Evolutionary conservation across 2,329 filamentous ascomycete genomes (phyloP).

Genomic region (Colletotrichum zoysiae): DNA sequence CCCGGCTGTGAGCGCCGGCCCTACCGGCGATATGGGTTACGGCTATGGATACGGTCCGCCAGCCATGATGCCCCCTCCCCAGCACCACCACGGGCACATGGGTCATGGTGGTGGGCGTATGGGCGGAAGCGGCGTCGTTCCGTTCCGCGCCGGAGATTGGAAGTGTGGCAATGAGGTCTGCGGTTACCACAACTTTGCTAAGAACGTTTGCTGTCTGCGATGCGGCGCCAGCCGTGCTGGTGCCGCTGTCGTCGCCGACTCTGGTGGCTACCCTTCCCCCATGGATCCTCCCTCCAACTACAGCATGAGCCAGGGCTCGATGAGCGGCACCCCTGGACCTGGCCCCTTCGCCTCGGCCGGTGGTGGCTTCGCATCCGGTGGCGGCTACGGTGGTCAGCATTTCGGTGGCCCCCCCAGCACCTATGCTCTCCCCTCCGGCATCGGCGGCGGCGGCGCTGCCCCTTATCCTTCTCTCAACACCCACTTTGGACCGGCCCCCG

Average conservation of each 20-base stretch:
- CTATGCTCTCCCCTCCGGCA: conserved; percentile 88
- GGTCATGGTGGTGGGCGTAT: conserved; percentile 76
- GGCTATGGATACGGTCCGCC: conserved; percentile 79
- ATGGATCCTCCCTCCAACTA: conserved; percentile 90
- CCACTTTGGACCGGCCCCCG: conserved; percentile 81
- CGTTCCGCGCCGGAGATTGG: conserved; percentile 98
- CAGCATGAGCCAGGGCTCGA: conserved; percentile 88
- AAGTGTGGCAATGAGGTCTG: conserved; percentile 98
- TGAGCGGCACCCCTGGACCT: conserved; percentile 84
- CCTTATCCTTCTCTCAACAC: conserved; percentile 87
- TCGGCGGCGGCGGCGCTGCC: conserved; percentile 78
- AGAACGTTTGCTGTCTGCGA: conserved; percentile 97
- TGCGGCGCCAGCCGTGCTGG: conserved; percentile 95
- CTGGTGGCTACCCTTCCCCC: conserved; percentile 87
- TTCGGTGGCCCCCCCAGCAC: conserved; percentile 90
- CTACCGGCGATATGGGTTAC: conserved; percentile 70
- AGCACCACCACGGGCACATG: conserved; percentile 71
- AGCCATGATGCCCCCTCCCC: conserved; percentile 82
- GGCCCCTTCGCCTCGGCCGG: conserved; percentile 79
- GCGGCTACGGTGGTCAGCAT: conserved; percentile 74
- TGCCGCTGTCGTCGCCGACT: conserved; percentile 94
- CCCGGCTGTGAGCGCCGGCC: conserved; percentile 88
- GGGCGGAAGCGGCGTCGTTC: conserved; percentile 87
- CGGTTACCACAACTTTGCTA: conserved; percentile 99
- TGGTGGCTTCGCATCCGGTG: conserved; percentile 69